Conservation (phyloP, 225 moss, liverwort and hornwort genomes). For the Sphagnum tenellum region DNA sequence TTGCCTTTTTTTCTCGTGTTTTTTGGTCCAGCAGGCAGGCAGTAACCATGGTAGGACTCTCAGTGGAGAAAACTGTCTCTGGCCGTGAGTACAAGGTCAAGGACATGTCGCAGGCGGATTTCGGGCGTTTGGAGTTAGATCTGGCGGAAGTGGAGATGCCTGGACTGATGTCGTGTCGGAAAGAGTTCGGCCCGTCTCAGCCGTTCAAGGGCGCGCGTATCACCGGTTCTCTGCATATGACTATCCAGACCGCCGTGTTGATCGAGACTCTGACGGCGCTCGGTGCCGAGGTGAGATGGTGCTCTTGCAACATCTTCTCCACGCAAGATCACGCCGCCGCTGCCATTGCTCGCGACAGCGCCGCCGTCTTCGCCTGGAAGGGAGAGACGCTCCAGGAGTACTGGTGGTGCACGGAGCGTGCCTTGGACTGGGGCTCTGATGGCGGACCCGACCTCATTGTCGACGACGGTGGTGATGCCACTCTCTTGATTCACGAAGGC, state of each 20-base stretch:
- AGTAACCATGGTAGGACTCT: conserved; percentile 34
- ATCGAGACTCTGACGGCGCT: conserved; percentile 87
- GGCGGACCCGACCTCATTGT: conserved; percentile 95
- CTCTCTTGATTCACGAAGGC: conserved; percentile 89
- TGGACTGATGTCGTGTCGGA: conserved; percentile 63
- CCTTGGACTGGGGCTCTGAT: conserved; percentile 77
- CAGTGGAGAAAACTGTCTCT: conserved; percentile 78
- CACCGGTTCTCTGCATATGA: conserved; percentile 95
- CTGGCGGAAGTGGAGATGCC: conserved; percentile 98
- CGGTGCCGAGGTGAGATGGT: conserved; percentile 93
- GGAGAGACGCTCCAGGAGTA: conserved; percentile 95
- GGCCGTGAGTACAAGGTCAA: conserved; percentile 93
- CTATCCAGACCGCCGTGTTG: conserved; percentile 80
- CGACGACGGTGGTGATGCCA: conserved; percentile 92
- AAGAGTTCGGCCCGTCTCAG: conserved; percentile 69
- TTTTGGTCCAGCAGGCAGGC: too few relatives aligned
- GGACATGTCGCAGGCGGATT: conserved; percentile 86
- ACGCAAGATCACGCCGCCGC: conserved; percentile 94
- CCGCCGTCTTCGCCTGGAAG: conserved; percentile 97
- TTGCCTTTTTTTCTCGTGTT: too few relatives aligned
- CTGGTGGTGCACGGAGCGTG: conserved; percentile 99
- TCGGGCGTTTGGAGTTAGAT: conserved; percentile 90
- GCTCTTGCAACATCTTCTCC: conserved; percentile 96
- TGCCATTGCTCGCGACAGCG: conserved; percentile 80
- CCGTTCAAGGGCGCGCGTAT: conserved; percentile 88